phyloP scores from a whole-genome alignment of 768 basidiomycete species.

The Tubosaeta sp. region DNA sequence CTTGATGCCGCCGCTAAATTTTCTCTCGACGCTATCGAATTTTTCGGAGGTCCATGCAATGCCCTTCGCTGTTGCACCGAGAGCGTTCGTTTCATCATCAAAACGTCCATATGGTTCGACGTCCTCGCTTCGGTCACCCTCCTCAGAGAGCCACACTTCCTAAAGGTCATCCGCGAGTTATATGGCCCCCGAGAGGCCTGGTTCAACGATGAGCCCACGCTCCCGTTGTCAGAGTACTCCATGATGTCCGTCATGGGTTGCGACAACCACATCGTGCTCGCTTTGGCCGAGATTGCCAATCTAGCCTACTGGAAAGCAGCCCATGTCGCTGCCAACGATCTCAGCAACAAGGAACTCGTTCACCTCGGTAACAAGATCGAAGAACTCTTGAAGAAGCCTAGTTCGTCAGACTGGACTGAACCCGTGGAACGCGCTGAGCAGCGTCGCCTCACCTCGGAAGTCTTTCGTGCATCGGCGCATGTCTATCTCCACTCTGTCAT shows the following conservation, averaged over 20 bases:
- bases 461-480: constrained; percentile 70
- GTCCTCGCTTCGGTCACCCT: constrained; percentile 76
- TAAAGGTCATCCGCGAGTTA: constrained; percentile 50
- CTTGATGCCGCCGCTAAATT: constrained; percentile 57
- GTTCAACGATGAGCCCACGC: constrained; percentile 36
- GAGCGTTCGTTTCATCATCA: constrained; percentile 69
- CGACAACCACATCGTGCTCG: constrained; percentile 74
- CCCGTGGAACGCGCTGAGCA: constrained; percentile 26
- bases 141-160: constrained; percentile 53
- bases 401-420: constrained; percentile 7
- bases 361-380: constrained; percentile 51
- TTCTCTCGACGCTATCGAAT: constrained; percentile 45
- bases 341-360: constrained; percentile 62
- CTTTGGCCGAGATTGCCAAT: constrained; percentile 66
- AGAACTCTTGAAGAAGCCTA: constrained; percentile 22
- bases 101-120: constrained; percentile 86
- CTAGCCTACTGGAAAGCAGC: constrained; percentile 64
- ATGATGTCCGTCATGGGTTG: constrained; percentile 87
- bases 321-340: constrained; percentile 36
- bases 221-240: constrained; percentile 42
- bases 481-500: constrained; percentile 76
- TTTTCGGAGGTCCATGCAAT: constrained; percentile 39
- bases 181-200: constrained; percentile 34
- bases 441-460: constrained; percentile 46
- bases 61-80: constrained; percentile 43